Evolutionary conservation across 2,329 filamentous ascomycete species (phyloP), one percentile per base, ranked within the genome.

Genomic region (Phaeosphaeriaceae sp.): DNA sequence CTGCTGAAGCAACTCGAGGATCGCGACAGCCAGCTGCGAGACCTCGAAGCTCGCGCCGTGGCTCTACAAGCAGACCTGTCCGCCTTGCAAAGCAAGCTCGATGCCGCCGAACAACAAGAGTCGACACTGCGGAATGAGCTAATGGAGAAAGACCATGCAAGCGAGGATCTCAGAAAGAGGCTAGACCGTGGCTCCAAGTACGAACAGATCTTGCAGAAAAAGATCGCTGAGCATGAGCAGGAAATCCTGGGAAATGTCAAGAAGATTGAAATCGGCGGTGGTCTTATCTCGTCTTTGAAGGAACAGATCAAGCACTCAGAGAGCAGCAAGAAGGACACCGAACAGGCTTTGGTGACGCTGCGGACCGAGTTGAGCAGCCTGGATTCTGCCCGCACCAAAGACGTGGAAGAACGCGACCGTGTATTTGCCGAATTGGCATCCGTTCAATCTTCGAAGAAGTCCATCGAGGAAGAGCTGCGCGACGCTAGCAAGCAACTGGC

Each of bases 371-470:
- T 73, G 11, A 53, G 51, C 10, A 52, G 61, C n/a, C 41, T 74
- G 7, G 58, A 68, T 42, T 49, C 54, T 11, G 62, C 55, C 17
- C 51, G 69, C 5, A 52, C 52, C 7, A 59, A 54, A 15, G 62
- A 68, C 20, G 52, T 52, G 15, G 58, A 69, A 31, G 58, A 54
- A 4, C 67, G 63, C 11, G 54, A 57, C 25, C 57, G 20, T 11
- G 45, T 77, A 24, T 55, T 56, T 7, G 42, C 45, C 10, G 69
- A 77, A 20, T 56, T 78, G n/a, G 61, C 68, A 7, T 48, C 61
- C 11, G 53, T 65, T 2, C 65, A 61, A 15, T 41, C 44, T 10
- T 50, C 48, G 6, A 74, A 69, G 48, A 46, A 51, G 4, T 61
- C 66, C 10, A 24, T 74, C 2, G 63, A 73, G 50, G 49, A 67